Evolutionary conservation across 2,329 filamentous ascomycete genomes (phyloP), one percentile per base, ranked within the genome.

Genomic region (Aspergillus fructus): DNA sequence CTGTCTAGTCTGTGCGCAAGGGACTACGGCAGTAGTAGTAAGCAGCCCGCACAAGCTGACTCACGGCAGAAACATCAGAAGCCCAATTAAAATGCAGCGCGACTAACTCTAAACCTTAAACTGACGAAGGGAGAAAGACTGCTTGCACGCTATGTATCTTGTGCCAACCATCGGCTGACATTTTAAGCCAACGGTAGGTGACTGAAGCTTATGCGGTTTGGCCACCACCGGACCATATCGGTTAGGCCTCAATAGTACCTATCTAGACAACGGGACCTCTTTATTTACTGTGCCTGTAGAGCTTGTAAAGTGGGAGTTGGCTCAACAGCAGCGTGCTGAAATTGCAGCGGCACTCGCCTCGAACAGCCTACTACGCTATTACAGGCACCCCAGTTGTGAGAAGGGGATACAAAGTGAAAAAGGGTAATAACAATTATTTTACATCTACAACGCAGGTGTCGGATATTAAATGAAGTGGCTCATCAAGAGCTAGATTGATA

Each of bases 41-140:
- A 45, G 48, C 46, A 40, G 21, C 27, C 23, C 33, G 19, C 21
- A 49, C 24, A 33, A 53, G 47, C 43, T 42, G 54, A 52, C 43
- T 13, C 7, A 27, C 27, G 27, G 40, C 42, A 45, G 55, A 58
- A 45, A 41, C 43, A 39, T 39, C 23, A 17, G 13, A 57, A 49
- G 52, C 37, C 17, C 50, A 23, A 13, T n/a, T 13, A 34, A 34
- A 37, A 34, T 4, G n/a, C 27, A 17, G 45, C 45, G 45, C 27
- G 15, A 48, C n/a, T 9, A 33, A 56, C 34, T 53, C 51, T 41
- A 50, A 50, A 50, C 34, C 34, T 55, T 49, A 42, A 55, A 49
- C 24, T 21, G 24, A 42, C 45, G 34, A 42, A 34, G 23, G 2
- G 33, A 41, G 23, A 41, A 23, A 41, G 19, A 27, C 19, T 17